Conservation (phyloP, 2,329 filamentous ascomycete species). For the Grosmannia penicillata region DNA sequence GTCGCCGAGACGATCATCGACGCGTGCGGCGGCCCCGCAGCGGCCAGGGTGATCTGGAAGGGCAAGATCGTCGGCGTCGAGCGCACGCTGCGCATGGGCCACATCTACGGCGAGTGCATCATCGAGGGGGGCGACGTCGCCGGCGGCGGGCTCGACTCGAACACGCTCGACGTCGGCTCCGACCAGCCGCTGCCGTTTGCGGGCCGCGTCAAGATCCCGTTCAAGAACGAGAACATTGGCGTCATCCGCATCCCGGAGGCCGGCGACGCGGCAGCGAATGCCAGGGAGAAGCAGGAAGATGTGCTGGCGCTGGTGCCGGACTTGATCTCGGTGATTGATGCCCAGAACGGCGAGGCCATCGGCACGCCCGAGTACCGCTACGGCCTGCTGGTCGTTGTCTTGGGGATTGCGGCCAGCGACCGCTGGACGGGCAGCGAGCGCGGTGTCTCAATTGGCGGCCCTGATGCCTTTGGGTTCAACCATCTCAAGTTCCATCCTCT, state of each 20-base stretch:
- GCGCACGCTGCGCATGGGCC: conserved; percentile 37
- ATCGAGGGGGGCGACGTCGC: conserved; percentile 32
- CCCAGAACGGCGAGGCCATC: conserved; percentile 29
- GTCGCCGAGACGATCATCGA: conserved; percentile 44
- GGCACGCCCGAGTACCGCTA: conserved; percentile 39
- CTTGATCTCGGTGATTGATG: conserved; percentile 31
- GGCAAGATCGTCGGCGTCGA: conserved; percentile 50
- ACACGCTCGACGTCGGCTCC: neutral
- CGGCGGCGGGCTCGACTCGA: conserved; percentile 1
- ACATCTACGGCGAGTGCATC: conserved; percentile 44
- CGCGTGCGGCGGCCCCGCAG: conserved; percentile 37
- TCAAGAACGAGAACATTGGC: conserved; percentile 15
- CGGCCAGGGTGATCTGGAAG: conserved; percentile 43
- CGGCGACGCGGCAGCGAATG: neutral
- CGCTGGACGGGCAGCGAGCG: conserved; percentile 31
- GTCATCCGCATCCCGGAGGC: conserved; percentile 6
- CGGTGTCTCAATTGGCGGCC: conserved; percentile 34
- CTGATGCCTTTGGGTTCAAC: conserved; percentile 30
- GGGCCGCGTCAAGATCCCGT: conserved; percentile 26
- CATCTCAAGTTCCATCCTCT: conserved; percentile 32
- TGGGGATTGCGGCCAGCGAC: conserved; percentile 37
- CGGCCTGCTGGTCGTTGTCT: conserved; percentile 30
- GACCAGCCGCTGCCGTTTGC: conserved; percentile 14
- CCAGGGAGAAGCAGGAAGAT: conserved; percentile 15
- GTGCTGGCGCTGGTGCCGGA: conserved; percentile 29